Conservation (phyloP, 2,329 filamentous ascomycete genomes). For the Cladosporium austrohemisphaericum region DNA sequence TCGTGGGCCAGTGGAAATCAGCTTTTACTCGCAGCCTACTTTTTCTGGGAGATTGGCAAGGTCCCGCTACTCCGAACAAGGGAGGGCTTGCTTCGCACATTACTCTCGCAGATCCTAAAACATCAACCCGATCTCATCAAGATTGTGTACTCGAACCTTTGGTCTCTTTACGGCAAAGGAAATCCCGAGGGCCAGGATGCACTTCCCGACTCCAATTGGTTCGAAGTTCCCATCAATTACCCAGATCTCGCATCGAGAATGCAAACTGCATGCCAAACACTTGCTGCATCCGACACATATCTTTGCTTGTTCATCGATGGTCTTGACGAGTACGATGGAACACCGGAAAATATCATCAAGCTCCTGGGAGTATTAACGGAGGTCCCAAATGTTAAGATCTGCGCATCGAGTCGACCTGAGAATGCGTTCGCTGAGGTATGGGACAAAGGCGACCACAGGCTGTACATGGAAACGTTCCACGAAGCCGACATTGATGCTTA, state of each 20-base stretch:
- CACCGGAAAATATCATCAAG: neutral
- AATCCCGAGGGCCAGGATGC: too few relatives aligned
- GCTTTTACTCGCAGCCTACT: neutral
- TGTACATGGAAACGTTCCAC: neutral
- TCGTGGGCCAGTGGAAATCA: neutral
- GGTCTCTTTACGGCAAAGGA: neutral
- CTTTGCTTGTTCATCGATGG: neutral
- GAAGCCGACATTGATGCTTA: neutral
- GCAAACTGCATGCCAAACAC: too few relatives aligned
- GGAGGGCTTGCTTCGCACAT: neutral
- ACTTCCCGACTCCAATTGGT: too few relatives aligned
- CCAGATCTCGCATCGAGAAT: too few relatives aligned
- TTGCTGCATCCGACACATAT: too few relatives aligned
- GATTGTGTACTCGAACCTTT: neutral
- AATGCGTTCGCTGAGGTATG: neutral
- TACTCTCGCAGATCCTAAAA: neutral
- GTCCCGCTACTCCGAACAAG: neutral
- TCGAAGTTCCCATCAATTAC: too few relatives aligned
- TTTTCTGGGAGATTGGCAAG: neutral
- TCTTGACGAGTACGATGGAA: neutral
- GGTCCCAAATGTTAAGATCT: neutral
- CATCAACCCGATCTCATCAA: neutral
- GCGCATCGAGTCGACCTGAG: neutral
- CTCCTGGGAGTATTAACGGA: neutral
- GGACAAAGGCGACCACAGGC: neutral